Conservation (phyloP, 257 asterid genomes). For the Penstemon davidsonii region DNA sequence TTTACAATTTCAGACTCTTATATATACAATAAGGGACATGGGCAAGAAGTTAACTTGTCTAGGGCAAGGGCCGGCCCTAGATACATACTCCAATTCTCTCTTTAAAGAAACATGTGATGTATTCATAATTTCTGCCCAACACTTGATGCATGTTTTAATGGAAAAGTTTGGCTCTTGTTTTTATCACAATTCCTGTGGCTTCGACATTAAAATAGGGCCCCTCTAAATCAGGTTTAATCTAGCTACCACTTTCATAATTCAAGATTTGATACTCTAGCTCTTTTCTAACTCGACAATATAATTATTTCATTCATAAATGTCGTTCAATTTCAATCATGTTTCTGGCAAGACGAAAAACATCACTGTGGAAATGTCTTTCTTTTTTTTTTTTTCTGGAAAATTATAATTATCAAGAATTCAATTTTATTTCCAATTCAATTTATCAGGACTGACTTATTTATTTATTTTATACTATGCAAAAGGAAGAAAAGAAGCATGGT, state of each 20-base stretch:
- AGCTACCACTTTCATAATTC: background rate
- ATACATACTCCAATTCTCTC: background rate
- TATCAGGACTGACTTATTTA: too few relatives aligned
- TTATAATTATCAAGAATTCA: too few relatives aligned
- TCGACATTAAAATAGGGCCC: conserved; percentile 13
- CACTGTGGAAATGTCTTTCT: too few relatives aligned
- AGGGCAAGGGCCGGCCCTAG: background rate
- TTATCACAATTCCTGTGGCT: conserved; percentile 9
- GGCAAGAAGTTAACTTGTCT: too few relatives aligned
- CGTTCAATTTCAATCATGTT: background rate
- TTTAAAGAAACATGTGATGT: conserved; percentile 5
- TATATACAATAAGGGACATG: too few relatives aligned
- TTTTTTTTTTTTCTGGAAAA: too few relatives aligned
- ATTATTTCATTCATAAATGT: background rate
- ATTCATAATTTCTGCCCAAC: background rate
- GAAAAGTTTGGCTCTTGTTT: background rate
- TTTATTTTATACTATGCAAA: too few relatives aligned
- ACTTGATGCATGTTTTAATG: background rate
- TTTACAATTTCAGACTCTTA: too few relatives aligned
- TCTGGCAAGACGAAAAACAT: background rate
- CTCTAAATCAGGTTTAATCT: background rate
- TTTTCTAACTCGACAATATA: background rate
- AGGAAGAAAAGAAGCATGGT: too few relatives aligned
- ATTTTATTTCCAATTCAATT: too few relatives aligned
- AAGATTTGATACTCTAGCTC: background rate